phyloP scores from a whole-genome alignment of 78 protist genomes.

The Pirum gemmata region DNA sequence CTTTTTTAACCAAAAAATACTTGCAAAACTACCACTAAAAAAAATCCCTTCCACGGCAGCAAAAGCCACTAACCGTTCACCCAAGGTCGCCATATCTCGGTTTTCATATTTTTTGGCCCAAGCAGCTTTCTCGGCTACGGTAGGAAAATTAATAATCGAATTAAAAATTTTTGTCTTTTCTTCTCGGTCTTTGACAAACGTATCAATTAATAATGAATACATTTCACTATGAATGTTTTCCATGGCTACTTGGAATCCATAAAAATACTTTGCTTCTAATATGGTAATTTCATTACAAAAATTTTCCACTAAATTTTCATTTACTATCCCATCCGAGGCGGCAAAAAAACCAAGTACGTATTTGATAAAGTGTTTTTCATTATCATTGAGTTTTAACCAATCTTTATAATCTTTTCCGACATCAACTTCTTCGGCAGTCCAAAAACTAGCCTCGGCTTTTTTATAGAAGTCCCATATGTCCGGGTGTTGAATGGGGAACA shows the following conservation, averaged over 20 bases:
- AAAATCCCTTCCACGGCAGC: constrained; percentile 96
- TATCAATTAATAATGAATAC: constrained; percentile 82
- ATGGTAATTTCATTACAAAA: constrained; percentile 85
- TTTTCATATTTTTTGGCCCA: constrained; percentile 87
- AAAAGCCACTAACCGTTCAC: constrained; percentile 86
- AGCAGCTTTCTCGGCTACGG: constrained; percentile 79
- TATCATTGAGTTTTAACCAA: constrained; percentile 32
- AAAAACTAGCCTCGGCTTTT: constrained; percentile 80
- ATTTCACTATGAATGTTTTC: constrained; percentile 69
- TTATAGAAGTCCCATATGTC: constrained; percentile 82
- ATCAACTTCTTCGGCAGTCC: constrained; percentile 95
- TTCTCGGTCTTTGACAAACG: constrained; percentile 69
- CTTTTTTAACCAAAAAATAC: constrained; percentile 94
- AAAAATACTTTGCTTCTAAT: constrained; percentile 93
- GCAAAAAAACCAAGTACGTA: constrained; percentile 95
- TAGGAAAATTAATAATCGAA: constrained; percentile 78
- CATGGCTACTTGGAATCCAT: constrained; percentile 76
- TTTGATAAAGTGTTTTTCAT: constrained; percentile 80
- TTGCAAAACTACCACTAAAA: constrained; percentile 87
- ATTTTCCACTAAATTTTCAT: constrained; percentile 80
- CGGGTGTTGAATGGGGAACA: constrained; percentile 81
- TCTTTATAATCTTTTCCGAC: constrained; percentile 69
- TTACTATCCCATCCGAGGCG: constrained; percentile 89
- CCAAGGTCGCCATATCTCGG: constrained; percentile 53
- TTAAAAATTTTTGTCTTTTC: constrained; percentile 67